phyloP scores from a whole-genome alignment of 768 basidiomycete genomes.

The Termitomyces heimii region DNA sequence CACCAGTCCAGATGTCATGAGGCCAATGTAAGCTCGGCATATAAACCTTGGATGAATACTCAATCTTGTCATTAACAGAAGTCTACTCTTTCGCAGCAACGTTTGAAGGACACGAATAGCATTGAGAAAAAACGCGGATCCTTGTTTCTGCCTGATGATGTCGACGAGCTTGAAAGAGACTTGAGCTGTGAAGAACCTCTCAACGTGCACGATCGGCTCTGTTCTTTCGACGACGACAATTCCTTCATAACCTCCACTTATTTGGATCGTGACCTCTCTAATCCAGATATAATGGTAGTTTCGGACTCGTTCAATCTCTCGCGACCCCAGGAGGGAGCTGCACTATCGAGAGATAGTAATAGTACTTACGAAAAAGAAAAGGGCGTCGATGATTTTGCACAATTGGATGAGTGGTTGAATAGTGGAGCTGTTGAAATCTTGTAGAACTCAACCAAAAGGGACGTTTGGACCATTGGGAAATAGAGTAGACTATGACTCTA shows the following conservation, averaged over 20 bases:
- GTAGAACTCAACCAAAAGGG: constrained; percentile 8
- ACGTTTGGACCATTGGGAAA: constrained; percentile 3
- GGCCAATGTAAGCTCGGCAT: not conserved
- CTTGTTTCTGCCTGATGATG: constrained; percentile 7
- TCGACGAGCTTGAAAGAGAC: not conserved
- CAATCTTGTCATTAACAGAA: not conserved
- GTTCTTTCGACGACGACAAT: constrained; percentile 12
- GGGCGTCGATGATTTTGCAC: constrained; percentile 47
- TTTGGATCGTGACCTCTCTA: not conserved
- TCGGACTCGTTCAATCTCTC: not conserved
- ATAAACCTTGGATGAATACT: not conserved
- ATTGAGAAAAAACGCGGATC: not conserved
- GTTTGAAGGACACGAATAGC: not conserved
- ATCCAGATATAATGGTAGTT: not conserved
- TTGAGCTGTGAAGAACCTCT: not conserved
- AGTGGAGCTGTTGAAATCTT: constrained; percentile 59
- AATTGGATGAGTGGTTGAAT: constrained; percentile 63
- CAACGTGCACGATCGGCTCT: not conserved
- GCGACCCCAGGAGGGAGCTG: not conserved
- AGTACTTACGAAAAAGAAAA: constrained; percentile 11
- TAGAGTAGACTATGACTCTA: constrained; percentile 2
- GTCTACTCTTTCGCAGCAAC: not conserved
- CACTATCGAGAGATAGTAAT: not conserved
- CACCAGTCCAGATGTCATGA: not conserved
- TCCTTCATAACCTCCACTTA: constrained; percentile 26